These are phyloP conservation scores for Aspergillus sergii DNA, from an alignment of 2,329 filamentous ascomycete species.

Conservation along the genomic window DNA sequence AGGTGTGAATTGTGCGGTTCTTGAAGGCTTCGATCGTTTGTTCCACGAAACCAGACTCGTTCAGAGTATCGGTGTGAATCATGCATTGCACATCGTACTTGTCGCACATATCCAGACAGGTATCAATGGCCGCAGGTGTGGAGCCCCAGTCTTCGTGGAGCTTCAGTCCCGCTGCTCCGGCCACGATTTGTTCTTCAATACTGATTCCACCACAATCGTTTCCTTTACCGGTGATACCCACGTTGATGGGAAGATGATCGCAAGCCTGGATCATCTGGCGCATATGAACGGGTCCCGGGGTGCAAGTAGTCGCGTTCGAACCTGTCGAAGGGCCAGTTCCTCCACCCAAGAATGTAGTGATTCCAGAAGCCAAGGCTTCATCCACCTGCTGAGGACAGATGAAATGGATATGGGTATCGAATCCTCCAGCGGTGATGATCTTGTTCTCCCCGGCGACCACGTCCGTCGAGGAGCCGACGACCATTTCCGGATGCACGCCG, in stretches of 20 bases:
- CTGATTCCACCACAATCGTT: constrained; percentile 75
- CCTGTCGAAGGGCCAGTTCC: constrained; percentile 92
- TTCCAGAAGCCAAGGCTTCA: constrained; percentile 79
- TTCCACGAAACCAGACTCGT: constrained; percentile 97
- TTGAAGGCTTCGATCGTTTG: constrained; percentile 85
- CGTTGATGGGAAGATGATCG: constrained; percentile 79
- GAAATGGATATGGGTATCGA: constrained; percentile 90
- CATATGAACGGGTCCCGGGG: constrained; percentile 80
- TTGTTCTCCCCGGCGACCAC: constrained; percentile 87
- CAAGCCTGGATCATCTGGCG: constrained; percentile 87
- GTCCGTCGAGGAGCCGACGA: constrained; percentile 87
- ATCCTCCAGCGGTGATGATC: constrained; percentile 86
- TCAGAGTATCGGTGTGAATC: constrained; percentile 94
- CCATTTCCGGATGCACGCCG: constrained; percentile 74
- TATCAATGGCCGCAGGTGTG: constrained; percentile 88
- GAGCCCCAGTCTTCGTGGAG: constrained; percentile 95
- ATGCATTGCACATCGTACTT: constrained; percentile 90
- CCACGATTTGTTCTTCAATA: constrained; percentile 76
- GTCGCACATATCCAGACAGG: constrained; percentile 82
- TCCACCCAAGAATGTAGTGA: constrained; percentile 89
- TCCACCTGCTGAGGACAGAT: constrained; percentile 92
- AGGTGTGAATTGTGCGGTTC: constrained; percentile 87
- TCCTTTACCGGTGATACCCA: constrained; percentile 91
- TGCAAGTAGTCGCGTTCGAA: constrained; percentile 91
- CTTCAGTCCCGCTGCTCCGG: constrained; percentile 88